phyloP scores from a whole-genome alignment of 2,329 filamentous ascomycete species.

The Xenosphaeropsis pyriputrescens region DNA sequence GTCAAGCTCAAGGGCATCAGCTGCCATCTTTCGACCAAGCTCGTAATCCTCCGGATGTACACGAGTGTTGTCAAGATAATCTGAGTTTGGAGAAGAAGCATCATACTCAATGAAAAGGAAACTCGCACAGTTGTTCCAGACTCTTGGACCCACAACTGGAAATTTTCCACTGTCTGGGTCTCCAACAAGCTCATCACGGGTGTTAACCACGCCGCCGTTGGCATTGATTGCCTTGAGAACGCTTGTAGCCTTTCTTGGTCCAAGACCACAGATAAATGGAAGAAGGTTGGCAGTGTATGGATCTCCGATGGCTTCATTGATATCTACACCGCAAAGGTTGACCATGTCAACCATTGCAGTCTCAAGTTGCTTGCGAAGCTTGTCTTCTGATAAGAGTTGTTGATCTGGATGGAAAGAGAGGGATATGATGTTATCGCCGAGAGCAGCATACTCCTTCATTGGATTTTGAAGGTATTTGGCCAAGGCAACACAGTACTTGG shows the following conservation, averaged over 20 bases:
- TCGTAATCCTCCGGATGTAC: constrained; percentile 98
- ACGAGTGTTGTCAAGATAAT: constrained; percentile 91
- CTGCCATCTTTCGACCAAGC: constrained; percentile 94
- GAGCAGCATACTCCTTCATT: constrained; percentile 87
- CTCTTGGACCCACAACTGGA: constrained; percentile 72
- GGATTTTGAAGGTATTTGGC: constrained; percentile 91
- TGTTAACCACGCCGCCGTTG: constrained; percentile 75
- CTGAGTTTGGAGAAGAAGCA: constrained; percentile 63
- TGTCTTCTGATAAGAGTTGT: constrained; percentile 74
- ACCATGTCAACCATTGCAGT: constrained; percentile 99
- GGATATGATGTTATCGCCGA: constrained; percentile 77
- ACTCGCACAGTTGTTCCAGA: constrained; percentile 95
- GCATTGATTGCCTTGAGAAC: constrained; percentile 81
- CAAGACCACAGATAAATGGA: constrained; percentile 81
- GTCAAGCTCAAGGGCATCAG: constrained; percentile 88
- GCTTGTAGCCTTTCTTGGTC: constrained; percentile 77
- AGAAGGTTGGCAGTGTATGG: constrained; percentile 73
- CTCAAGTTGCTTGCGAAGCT: constrained; percentile 74
- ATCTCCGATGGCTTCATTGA: constrained; percentile 81
- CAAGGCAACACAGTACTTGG: constrained; percentile 78
- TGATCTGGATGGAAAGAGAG: constrained; percentile 84
- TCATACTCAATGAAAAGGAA: constrained; percentile 88
- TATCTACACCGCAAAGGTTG: constrained; percentile 87
- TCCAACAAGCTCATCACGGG: constrained; percentile 76
- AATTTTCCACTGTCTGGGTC: constrained; percentile 67